These are phyloP conservation scores for Blastobotrys mokoenaii DNA, from an alignment of 805 yeast genomes.

Conservation along the genomic window DNA sequence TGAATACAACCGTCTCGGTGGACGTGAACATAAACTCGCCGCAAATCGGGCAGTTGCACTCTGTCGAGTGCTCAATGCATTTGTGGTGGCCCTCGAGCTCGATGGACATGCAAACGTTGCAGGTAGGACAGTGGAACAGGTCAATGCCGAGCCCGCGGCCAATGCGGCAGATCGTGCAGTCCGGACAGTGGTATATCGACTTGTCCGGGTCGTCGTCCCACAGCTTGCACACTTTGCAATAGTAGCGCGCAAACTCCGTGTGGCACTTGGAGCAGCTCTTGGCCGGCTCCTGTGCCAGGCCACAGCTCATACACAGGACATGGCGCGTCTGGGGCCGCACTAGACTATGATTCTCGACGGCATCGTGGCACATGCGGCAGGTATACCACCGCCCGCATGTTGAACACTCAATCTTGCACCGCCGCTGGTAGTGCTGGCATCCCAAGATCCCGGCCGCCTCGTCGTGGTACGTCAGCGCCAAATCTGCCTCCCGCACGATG, in stretches of 20 bases:
- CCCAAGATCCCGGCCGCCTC: slow-evolving; percentile 49
- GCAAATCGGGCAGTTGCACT: slow-evolving; percentile 88
- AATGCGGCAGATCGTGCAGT: slow-evolving; percentile 86
- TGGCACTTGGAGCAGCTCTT: slow-evolving; percentile 64
- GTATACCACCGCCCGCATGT: slow-evolving; percentile 66
- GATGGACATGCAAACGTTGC: slow-evolving; percentile 82
- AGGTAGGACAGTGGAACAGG: slow-evolving; percentile 82
- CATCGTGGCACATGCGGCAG: slow-evolving; percentile 80
- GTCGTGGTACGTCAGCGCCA: slow-evolving; percentile 44
- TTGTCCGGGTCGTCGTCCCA: slow-evolving; percentile 77
- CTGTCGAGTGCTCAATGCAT: slow-evolving; percentile 82
- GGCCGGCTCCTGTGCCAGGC: slow-evolving; percentile 63
- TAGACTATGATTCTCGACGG: slow-evolving; percentile 51
- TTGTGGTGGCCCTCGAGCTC: slow-evolving; percentile 68
- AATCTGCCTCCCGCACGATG: slow-evolving; percentile 21
- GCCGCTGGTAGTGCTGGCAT: slow-evolving; percentile 74
- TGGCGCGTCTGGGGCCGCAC: slow-evolving; percentile 50
- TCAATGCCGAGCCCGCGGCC: slow-evolving; percentile 86
- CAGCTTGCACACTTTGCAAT: slow-evolving; percentile 67
- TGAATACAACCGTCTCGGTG: slow-evolving; percentile 73
- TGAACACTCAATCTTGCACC: slow-evolving; percentile 77
- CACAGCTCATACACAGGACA: slow-evolving; percentile 76
- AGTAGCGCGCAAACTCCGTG: slow-evolving; percentile 61
- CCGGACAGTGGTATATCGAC: slow-evolving; percentile 84
- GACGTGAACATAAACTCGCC: slow-evolving; percentile 85